Conservation (phyloP, 2,329 filamentous ascomycete species). For the Eutypella sp. region DNA sequence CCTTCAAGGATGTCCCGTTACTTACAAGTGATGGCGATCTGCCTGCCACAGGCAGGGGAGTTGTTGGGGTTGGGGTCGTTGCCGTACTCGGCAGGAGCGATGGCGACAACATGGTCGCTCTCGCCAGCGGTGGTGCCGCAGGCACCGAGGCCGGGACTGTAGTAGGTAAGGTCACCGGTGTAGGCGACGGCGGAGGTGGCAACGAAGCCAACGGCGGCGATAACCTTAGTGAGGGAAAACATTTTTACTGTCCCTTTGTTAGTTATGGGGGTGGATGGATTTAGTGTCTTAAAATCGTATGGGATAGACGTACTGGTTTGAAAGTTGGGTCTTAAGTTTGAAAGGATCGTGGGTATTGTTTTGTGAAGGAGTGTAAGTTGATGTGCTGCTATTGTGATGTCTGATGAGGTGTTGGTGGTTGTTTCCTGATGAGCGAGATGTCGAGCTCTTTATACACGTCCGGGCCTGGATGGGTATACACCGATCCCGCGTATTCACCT, state of each 20-base stretch:
- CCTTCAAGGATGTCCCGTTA: neutral
- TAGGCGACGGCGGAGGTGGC: conserved; percentile 3
- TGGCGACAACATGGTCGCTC: conserved; percentile 20
- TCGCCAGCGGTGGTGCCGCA: conserved; percentile 20
- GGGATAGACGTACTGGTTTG: neutral
- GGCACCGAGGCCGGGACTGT: conserved; percentile 22
- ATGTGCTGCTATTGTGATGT: neutral
- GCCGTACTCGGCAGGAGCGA: conserved; percentile 19
- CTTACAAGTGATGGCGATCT: conserved; percentile 17
- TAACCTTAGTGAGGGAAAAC: conserved; percentile 16
- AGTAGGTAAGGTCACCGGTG: conserved; percentile 23
- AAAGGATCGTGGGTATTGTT: neutral
- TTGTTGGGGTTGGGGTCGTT: conserved; percentile 15
- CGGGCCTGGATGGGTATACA: neutral
- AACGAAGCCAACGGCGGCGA: conserved; percentile 14
- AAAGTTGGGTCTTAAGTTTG: neutral
- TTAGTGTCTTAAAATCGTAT: neutral
- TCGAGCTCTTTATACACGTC: neutral
- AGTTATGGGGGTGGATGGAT: neutral
- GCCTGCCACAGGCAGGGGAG: conserved; percentile 23
- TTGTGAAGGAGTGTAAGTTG: neutral
- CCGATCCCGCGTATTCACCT: too few relatives aligned
- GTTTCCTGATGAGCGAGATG: neutral
- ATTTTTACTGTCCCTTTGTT: conserved; percentile 12
- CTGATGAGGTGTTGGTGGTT: neutral